Base-by-base conservation (phyloP, 2,329 filamentous ascomycete genomes). In the Penicillium sp. region DNA sequence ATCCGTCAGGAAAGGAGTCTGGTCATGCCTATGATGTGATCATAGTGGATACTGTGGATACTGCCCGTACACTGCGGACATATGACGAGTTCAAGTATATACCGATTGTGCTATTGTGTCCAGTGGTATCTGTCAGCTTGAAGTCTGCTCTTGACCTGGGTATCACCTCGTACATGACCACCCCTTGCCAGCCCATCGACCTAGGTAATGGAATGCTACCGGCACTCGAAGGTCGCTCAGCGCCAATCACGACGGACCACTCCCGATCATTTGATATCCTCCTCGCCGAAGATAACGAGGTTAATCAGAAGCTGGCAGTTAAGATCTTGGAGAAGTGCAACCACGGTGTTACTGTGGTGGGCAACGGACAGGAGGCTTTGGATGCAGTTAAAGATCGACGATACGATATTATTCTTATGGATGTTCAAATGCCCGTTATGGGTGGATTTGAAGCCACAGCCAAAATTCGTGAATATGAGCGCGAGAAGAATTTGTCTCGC, bases 341-440 rank as follows among this genome's bases (percentile, higher is more conserved):
- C 68, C 71, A 73, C 50, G 66, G 68, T 11, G 64, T 67, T 12
- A 76, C 75, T 1, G 94, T 99, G 23, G 94, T 96, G 45, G 91
- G 92, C 66, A 99, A 99, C 70, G 94, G 94, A 60, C 83, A 92
- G 62, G 93, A 97, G 69, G 94, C 94, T 1, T 86, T 97, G 14
- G 89, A 97, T 68, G 87, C 89, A n/a, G 86, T 97, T 65, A 92
- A 95, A 80, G 85, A 87, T 70, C 93, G 89, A 76, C 88, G 90
- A 70, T 99, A 95, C 71, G 94, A 99, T 72, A 90, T 96, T 60
- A 94, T 99, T 62, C 82, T 99, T 49, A 99, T 99, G 94, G 94
- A 99, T 70, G 94, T 99, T 18, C 94, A 97, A 72, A 99, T 99
- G 94, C 94, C 94, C n/a, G 89, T 97, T 67, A 97, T 97, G 92